Base-by-base conservation (phyloP, 345 rosid genomes). In the Syzygium jambos region DNA sequence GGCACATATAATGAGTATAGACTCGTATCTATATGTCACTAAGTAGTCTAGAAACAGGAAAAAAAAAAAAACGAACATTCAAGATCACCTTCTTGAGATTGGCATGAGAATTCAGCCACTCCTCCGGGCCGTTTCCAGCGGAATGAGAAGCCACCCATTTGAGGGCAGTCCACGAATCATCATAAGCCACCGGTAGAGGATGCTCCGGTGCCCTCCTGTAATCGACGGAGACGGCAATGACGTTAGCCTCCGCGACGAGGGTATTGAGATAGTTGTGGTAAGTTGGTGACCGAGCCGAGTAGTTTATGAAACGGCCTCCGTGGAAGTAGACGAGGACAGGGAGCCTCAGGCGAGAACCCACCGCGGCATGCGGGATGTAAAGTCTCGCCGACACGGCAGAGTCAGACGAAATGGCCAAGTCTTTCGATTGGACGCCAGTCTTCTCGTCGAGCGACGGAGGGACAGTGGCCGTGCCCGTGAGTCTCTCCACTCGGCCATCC, bases 131-230 rank as follows among this genome's bases (percentile, higher is more conserved):
- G 1, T 54, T 11, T 5, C 92, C 87, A 14, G 56, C 52, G 13
- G 21, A 49, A 85, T 90, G 94, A 25, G 92, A 89, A 1, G 89
- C 91, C 4, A 90, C 91, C 94, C 94, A 91, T 23, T 87, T 68
- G 22, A 93, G 87, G 7, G 94, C 93, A 6, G 87, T 88, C 93
- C 94, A 91, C 2, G 91, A 92, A 38, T 93, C 94, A 38, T 92
- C 93, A 3, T 92, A 87, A 6, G 92, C 90, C 9, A 51, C 56
- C 1, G 95, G 95, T 8, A 93, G 11, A 3, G 77, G 89, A 80
- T 91, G 85, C 86, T 93, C 93, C 0, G 95, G 93, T 23, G 93
- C 94, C 54, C 89, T 52, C 49, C 94, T 88, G 51, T 91, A 93
- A 73, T 90, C 88, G 12, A 93, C 84, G 4, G 94, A 90, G 85